Evolutionary conservation across 371 early-diverging fungal genomes (phyloP).

Genomic region (Dinochytrium kinnereticum): DNA sequence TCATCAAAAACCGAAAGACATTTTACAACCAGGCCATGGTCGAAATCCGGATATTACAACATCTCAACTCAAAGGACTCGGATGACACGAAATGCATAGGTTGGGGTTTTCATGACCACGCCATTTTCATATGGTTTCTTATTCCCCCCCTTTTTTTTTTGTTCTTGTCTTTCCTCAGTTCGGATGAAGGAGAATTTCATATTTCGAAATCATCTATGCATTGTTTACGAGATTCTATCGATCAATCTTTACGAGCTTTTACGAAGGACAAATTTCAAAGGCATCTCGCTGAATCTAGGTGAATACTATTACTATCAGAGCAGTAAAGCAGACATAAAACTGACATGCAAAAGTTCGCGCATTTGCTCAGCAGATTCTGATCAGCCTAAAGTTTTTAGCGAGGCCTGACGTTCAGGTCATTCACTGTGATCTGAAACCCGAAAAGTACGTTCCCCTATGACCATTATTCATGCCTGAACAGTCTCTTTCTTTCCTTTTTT

Average conservation of each 20-base stretch:
- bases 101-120: background rate
- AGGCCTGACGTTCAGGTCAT: conserved; percentile 88
- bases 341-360: too few species aligned
- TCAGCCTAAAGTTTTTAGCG: conserved; percentile 42
- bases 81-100: conserved; percentile 25
- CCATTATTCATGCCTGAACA: conserved; percentile 47
- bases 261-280: conserved; percentile 18
- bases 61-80: conserved; percentile 17
- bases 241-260: conserved; percentile 32
- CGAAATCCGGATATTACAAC: conserved; percentile 44
- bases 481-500: background rate
- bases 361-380: conserved; percentile 60
- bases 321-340: too few species aligned
- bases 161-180: conserved; percentile 18
- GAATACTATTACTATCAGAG: too few species aligned
- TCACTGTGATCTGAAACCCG: conserved; percentile 93
- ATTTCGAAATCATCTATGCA: conserved; percentile 39
- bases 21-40: conserved; percentile 53
- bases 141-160: background rate
- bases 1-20: conserved; percentile 50
- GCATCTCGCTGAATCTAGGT: conserved; percentile 26
- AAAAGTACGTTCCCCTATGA: conserved; percentile 55
- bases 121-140: background rate
- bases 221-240: conserved; percentile 66
- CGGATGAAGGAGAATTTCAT: conserved; percentile 54